Base-by-base conservation (phyloP, 139 green algal genomes). In the Klebsormidium nitens region DNA sequence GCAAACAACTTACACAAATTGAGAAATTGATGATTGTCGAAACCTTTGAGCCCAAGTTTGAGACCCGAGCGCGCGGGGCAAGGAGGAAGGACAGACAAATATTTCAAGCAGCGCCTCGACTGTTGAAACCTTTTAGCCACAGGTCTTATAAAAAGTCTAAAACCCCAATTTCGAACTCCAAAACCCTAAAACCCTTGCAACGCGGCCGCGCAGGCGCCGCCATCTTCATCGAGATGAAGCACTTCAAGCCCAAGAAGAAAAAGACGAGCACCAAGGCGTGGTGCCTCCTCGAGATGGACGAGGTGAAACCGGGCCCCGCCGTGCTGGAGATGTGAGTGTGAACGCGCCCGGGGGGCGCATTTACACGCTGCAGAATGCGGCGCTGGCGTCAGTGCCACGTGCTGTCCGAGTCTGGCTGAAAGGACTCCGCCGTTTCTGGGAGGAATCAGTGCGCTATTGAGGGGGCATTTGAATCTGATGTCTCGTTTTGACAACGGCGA, bases 201-300 rank as follows among this genome's bases (percentile, higher is more conserved):
- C 29, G 55, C 55, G 8, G 29, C 29, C n/a, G 23, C 3, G 19
- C 62, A 11, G 52, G 36, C 37, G 31, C 64, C n/a, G 84, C 82
- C 34, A 85, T 89, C 31, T 86, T 91, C 48, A 83, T 91, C 60
- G 86, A 91, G 79, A 85, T 89, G 59, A 75, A 77, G 52, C 84
- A 91, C 77, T 91, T 71, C 63, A 91, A 91, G 57, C 50, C 81
- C 28, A 83, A 84, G 40, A 86, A 91, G 78, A 79, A 85, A 56
- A 91, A 90, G 84, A 83, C 87, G 2, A 64, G 62, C 0, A 74
- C 42, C 8, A 50, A 42, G n/a, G 63, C 37, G 32, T 78, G 70
- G 70, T 59, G 58, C 65, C 87, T 85, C 56, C 58, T 91, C 62
- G 83, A 87, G 61, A 76, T 83, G 64, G 79, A 83, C 40, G 86